phyloP scores from a whole-genome alignment of 1,284 basidiomycete species.

The Rhodotorula mucilaginosa region DNA sequence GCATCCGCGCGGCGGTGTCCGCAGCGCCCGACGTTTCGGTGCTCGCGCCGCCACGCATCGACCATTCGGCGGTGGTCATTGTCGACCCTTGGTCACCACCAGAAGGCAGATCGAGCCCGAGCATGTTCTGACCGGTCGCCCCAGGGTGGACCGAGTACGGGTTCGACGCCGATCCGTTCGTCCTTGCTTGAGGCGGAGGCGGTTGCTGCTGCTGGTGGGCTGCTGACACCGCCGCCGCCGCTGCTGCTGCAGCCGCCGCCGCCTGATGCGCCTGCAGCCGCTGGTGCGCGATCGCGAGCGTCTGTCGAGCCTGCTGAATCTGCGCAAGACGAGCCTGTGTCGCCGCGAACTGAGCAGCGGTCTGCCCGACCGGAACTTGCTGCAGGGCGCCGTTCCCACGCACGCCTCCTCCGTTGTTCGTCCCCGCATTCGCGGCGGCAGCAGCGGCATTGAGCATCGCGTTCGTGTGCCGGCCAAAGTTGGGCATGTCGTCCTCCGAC shows the following conservation, averaged over 20 bases:
- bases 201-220: background rate
- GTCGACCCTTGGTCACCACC: background rate
- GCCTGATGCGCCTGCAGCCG: slow-evolving; percentile 6
- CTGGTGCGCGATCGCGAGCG: slow-evolving; percentile 11
- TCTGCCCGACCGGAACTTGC: background rate
- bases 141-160: background rate
- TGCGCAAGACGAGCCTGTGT: background rate
- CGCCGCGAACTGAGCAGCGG: background rate
- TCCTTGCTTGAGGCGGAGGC: background rate
- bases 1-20: too few species aligned
- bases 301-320: slow-evolving; percentile 10
- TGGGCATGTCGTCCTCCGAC: background rate
- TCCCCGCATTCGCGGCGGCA: too few species aligned
- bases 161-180: background rate
- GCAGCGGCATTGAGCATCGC: background rate
- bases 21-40: background rate
- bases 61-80: background rate
- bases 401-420: background rate
- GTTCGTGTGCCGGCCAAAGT: slow-evolving; percentile 2
- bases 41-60: too few species aligned
- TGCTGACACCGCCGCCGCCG: background rate
- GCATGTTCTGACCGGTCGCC: slow-evolving; percentile 5
- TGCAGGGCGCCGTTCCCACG: background rate
- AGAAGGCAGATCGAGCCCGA: slow-evolving; percentile 5
- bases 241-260: background rate